These are phyloP conservation scores for Lithospermum erythrorhizon DNA, from an alignment of 257 asterid species.

Conservation along the genomic window DNA sequence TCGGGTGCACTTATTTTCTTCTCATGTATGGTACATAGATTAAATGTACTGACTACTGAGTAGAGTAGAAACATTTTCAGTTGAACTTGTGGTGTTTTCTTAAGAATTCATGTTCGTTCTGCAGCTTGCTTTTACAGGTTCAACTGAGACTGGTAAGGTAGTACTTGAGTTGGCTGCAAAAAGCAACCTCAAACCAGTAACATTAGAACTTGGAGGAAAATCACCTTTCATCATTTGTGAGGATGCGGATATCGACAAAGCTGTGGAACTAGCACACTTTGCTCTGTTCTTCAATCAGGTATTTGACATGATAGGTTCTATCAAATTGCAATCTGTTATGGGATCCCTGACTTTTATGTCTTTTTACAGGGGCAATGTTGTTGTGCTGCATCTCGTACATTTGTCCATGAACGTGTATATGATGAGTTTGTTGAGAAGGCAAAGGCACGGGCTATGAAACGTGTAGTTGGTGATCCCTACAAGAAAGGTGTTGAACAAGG, in stretches of 20 bases:
- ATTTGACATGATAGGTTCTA: background rate
- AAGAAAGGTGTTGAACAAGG: conserved; percentile 77
- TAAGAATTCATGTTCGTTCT: conserved; percentile 5
- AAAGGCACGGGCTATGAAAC: conserved; percentile 56
- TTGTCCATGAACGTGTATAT: conserved; percentile 74
- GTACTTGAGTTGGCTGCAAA: conserved; percentile 62
- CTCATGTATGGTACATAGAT: too few species aligned
- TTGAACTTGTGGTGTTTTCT: background rate
- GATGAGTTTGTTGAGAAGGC: conserved; percentile 88
- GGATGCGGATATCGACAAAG: conserved; percentile 89
- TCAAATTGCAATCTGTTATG: background rate
- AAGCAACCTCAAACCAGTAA: conserved; percentile 95
- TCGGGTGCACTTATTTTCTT: too few species aligned
- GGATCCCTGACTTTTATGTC: background rate
- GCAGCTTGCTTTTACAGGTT: conserved; percentile 97
- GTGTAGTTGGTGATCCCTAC: conserved; percentile 94
- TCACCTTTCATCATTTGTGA: conserved; percentile 95
- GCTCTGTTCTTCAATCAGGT: conserved; percentile 97
- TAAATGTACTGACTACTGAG: too few species aligned
- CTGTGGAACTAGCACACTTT: conserved; percentile 82
- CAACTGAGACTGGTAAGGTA: conserved; percentile 75
- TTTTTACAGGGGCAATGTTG: conserved; percentile 86
- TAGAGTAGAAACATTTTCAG: background rate
- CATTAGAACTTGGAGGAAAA: conserved; percentile 96
- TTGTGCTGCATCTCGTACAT: conserved; percentile 91